Evolutionary conservation across 805 yeast genomes (phyloP), one percentile per base, ranked within the genome.

Genomic region (Candida ficus): DNA sequence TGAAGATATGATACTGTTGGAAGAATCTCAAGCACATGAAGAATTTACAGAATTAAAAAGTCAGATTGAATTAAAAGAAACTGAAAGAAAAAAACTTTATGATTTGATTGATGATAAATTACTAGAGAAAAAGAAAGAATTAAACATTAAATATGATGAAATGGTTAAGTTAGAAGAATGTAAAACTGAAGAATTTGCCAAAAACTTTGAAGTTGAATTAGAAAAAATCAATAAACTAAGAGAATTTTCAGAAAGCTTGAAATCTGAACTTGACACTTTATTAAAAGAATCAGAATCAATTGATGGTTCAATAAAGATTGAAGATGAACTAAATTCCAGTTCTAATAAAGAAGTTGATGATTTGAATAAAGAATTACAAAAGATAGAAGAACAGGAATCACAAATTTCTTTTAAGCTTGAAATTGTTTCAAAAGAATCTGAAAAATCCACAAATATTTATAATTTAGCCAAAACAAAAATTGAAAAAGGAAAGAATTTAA

Each of bases 401-500:
- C 35, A 35, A 3, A 43, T 53, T 6, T 51, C 56, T 22, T 37
- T 37, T 13, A 49, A 52, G 18, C 48, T 62, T 7, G 42, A 46
- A 4, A 43, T 39, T 8, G 49, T 60, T 31, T 55, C 57, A 16
- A 40, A 33, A 11, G 38, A 53, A n/a, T 55, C 58, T 1, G 43
- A 52, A 5, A 33, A 35, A 0, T 48, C 54, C 12, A 54, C 54
- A 29, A 22, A 21, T 2, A 31, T 31, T 2, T 63, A 62, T 43
- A 43, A 56, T 25, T 48, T 44, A 5, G 43, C 61, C 7, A 43
- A 44, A 16, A 50, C 44, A 4, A 69, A 66, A 44, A 45, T 62
- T 29, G 56, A 59, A 16, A 60, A 58, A 25, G 71, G 69, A 46
- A 60, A 58, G 25, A 51, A 49, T 5, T 62, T 69, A 23, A 61